These are phyloP conservation scores for Trichosanthes truncata DNA, from an alignment of 306 rosid species.

Conservation along the genomic window DNA sequence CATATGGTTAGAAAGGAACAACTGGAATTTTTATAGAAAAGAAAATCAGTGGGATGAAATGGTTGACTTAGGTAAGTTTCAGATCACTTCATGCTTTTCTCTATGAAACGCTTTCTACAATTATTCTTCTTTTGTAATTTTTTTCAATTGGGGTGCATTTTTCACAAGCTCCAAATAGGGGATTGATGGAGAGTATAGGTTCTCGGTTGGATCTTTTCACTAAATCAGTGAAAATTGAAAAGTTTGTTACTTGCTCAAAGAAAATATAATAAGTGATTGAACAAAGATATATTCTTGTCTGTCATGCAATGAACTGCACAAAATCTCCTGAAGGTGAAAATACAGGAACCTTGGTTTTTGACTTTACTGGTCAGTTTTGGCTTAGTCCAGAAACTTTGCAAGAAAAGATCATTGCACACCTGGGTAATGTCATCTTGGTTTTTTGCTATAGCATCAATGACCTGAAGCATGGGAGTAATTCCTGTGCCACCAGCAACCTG, in stretches of 20 bases:
- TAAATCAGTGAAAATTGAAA: not conserved
- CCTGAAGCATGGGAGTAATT: conserved; percentile 97
- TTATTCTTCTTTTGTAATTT: not conserved
- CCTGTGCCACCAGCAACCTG: conserved; percentile 97
- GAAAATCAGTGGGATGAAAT: not conserved
- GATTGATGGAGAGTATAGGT: not conserved
- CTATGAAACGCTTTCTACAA: not conserved
- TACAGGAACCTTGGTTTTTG: not conserved
- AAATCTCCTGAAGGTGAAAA: not conserved
- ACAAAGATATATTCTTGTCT: not conserved
- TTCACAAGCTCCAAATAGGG: not conserved
- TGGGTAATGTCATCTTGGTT: conserved; percentile 84
- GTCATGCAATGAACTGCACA: not conserved
- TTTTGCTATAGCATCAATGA: conserved; percentile 87
- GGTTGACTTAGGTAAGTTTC: not conserved
- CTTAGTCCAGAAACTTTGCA: not conserved
- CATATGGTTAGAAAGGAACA: not conserved
- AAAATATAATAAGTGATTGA: not conserved
- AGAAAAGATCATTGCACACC: conserved; percentile 39
- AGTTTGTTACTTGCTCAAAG: not conserved
- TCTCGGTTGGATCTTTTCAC: not conserved
- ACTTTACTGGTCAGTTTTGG: not conserved
- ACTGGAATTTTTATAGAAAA: not conserved
- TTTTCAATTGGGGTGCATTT: not conserved
- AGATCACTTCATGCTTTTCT: not conserved